Percentiles rank a stretch among this genome's conserved stretches.
phyloP scores from a whole-genome alignment of 108 stramenopile species.

The Epipyxis sp. region DNA sequence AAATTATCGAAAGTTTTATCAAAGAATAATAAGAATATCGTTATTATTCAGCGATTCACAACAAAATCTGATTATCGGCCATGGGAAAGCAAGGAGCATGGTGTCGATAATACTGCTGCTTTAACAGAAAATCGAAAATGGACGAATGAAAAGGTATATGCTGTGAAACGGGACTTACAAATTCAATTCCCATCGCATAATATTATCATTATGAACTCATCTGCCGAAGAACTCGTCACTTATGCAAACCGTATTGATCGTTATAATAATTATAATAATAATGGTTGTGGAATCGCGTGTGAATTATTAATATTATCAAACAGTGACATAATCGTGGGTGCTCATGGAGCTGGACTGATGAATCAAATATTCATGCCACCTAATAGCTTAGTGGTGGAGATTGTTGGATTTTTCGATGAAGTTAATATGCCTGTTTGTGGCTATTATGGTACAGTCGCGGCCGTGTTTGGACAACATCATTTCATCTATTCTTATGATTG shows the following conservation, averaged over 20 bases:
- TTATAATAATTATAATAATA: background rate
- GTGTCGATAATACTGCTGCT: too few relatives aligned
- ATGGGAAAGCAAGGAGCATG: too few relatives aligned
- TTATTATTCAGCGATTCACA: too few relatives aligned
- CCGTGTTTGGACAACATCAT: constrained; percentile 4
- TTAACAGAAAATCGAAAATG: background rate
- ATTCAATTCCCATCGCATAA: background rate
- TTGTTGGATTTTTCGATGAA: background rate
- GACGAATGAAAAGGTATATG: background rate
- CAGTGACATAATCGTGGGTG: background rate
- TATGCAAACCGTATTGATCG: background rate
- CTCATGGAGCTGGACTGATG: constrained; percentile 2
- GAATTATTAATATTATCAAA: background rate
- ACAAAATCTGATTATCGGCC: too few relatives aligned
- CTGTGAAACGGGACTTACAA: too few relatives aligned
- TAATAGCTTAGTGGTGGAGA: background rate
- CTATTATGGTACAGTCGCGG: background rate
- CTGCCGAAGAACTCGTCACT: background rate
- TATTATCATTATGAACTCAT: background rate
- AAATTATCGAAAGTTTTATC: too few relatives aligned
- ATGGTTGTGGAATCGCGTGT: background rate
- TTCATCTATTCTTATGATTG: background rate
- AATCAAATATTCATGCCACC: constrained; percentile 18
- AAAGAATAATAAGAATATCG: too few relatives aligned
- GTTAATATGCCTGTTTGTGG: background rate